Evolutionary conservation across 441 rosid genomes (phyloP).

Genomic region (Daphne laureola): DNA sequence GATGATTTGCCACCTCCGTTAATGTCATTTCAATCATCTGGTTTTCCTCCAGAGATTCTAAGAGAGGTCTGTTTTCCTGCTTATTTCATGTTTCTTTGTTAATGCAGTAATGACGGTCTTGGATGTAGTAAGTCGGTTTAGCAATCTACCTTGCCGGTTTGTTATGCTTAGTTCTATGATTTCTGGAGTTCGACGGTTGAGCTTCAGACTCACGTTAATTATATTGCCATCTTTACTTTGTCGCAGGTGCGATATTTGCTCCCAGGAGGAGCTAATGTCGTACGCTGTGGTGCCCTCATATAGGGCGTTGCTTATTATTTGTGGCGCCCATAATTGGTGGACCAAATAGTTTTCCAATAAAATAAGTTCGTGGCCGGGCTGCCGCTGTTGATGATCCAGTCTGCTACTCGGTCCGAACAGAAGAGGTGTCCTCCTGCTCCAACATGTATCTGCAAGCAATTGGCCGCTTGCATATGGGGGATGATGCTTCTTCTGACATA

Average conservation of each 20-base stretch:
- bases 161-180: constrained; percentile 17
- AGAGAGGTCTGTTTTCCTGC: constrained; percentile 39
- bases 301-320: constrained; percentile 62
- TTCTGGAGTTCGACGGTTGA: constrained; percentile 38
- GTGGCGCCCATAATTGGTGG: constrained; percentile 70
- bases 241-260: constrained; percentile 99
- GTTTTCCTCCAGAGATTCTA: constrained; percentile 83
- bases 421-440: constrained; percentile 85
- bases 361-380: constrained; percentile 64
- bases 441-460: constrained; percentile 72
- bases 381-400: constrained; percentile 70
- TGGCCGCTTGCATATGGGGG: constrained; percentile 79
- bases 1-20: constrained; percentile 70
- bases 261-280: constrained; percentile 99
- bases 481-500: constrained; percentile 90
- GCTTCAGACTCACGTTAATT: constrained; percentile 36
- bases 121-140: constrained; percentile 17
- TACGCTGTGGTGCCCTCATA: constrained; percentile 73
- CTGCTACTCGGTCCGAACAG: constrained; percentile 67
- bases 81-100: constrained; percentile 6
- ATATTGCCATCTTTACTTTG: constrained; percentile 43
- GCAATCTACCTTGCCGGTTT: constrained; percentile 13
- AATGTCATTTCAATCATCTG: constrained; percentile 69
- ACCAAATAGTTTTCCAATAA: constrained; percentile 51
- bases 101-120: constrained; percentile 11